These are phyloP conservation scores for Phytophthora macrochlamydospora DNA, from an alignment of 352 stramenopile genomes.

Conservation along the genomic window DNA sequence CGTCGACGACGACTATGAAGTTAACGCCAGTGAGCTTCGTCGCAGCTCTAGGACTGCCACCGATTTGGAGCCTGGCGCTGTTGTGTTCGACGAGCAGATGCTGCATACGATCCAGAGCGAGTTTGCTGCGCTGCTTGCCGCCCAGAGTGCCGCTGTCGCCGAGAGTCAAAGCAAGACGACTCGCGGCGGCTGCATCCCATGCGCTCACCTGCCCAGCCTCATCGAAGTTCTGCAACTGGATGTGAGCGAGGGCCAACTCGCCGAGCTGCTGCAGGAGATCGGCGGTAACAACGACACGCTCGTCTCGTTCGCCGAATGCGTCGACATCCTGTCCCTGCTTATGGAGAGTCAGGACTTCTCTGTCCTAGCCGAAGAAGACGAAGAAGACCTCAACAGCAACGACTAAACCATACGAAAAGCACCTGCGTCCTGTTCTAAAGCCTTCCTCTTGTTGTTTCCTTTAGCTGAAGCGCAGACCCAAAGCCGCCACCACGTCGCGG, in stretches of 20 bases:
- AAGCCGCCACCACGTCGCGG: conserved; percentile 73
- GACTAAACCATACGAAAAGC: background rate
- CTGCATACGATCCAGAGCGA: conserved; percentile 59
- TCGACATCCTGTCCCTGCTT: conserved; percentile 85
- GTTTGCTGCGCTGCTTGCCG: conserved; percentile 49
- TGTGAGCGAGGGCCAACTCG: conserved; percentile 48
- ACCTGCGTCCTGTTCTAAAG: background rate
- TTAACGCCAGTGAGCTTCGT: conserved; percentile 12
- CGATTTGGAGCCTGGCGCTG: conserved; percentile 28
- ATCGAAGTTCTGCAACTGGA: conserved; percentile 46
- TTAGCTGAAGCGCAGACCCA: conserved; percentile 83
- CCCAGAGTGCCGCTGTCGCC: conserved; percentile 20
- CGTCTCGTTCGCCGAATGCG: conserved; percentile 86
- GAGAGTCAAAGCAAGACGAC: conserved; percentile 14
- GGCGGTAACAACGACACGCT: conserved; percentile 65
- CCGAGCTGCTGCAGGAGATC: conserved; percentile 72
- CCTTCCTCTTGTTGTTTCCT: background rate
- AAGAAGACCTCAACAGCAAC: conserved; percentile 11
- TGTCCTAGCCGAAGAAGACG: conserved; percentile 33
- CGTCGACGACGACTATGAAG: conserved; percentile 9
- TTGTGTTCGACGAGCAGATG: conserved; percentile 70
- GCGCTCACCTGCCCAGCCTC: conserved; percentile 46
- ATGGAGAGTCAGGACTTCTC: conserved; percentile 51
- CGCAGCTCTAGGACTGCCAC: conserved; percentile 16
- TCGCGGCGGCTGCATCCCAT: conserved; percentile 58